Percentiles rank a stretch among this genome's conserved stretches.
Evolutionary conservation across 2,329 filamentous ascomycete species (phyloP).

Genomic region (Rutstroemia sp.): DNA sequence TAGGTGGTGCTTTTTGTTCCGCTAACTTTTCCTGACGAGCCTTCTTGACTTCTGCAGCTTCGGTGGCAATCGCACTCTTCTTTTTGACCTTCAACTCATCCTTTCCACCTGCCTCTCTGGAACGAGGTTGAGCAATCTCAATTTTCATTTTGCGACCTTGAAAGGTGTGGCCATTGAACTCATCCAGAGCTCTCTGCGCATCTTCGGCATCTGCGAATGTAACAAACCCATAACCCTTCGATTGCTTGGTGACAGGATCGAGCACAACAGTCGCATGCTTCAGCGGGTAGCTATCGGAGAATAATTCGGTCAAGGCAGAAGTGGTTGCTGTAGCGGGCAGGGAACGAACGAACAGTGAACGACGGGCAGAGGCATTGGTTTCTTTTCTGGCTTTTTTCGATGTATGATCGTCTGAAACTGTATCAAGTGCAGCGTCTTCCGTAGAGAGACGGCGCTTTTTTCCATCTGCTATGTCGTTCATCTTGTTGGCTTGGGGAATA

Average conservation of each 20-base stretch:
- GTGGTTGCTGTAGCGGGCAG: constrained; percentile 72
- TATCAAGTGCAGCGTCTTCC: constrained; percentile 13
- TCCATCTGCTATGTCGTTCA: constrained; percentile 13
- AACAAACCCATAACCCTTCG: constrained; percentile 91
- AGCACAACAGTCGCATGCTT: constrained; percentile 93
- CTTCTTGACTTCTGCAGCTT: constrained; percentile 38
- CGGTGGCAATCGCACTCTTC: constrained; percentile 29
- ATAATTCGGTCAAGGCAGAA: constrained; percentile 77
- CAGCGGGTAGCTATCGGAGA: constrained; percentile 89
- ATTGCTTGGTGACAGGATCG: constrained; percentile 78
- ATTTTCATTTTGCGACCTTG: constrained; percentile 77
- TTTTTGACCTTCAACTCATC: constrained; percentile 25
- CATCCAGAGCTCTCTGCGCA: constrained; percentile 69
- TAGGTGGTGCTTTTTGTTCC: constrained; percentile 55
- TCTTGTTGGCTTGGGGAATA: background rate
- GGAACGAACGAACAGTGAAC: constrained; percentile 85
- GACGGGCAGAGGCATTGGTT: constrained; percentile 38
- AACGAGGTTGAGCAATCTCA: constrained; percentile 80
- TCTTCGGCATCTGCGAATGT: constrained; percentile 94
- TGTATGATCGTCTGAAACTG: constrained; percentile 25
- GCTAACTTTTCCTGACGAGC: constrained; percentile 54
- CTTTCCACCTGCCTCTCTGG: constrained; percentile 51
- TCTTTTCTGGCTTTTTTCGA: constrained; percentile 53
- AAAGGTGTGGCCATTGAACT: constrained; percentile 71
- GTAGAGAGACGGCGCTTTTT: constrained; percentile 24